Evolutionary conservation across 2,329 filamentous ascomycete species (phyloP).

Genomic region (Cordyceps cateniannulata): DNA sequence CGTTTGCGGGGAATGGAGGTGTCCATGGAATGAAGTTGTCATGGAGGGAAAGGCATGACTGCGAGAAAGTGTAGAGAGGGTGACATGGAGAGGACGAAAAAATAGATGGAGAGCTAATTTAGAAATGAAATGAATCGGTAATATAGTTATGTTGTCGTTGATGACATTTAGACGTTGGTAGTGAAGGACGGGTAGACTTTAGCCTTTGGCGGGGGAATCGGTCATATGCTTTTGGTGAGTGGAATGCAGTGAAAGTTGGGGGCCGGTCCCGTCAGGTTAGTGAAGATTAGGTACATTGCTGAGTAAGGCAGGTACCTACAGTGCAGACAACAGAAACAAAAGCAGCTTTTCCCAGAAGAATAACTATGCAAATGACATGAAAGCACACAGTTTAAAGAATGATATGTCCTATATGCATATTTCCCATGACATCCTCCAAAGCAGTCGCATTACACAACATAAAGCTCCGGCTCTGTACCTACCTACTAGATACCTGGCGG

Average conservation of each 20-base stretch:
- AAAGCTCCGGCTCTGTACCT: background rate
- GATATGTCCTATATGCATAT: too few relatives aligned
- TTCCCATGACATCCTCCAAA: too few relatives aligned
- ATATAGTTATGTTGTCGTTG: too few relatives aligned
- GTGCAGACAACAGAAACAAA: background rate
- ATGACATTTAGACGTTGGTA: too few relatives aligned
- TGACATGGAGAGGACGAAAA: background rate
- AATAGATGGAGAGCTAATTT: background rate
- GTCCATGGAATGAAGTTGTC: slow-evolving; percentile 17
- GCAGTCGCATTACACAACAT: background rate
- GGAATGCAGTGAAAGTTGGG: background rate
- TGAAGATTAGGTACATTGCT: background rate
- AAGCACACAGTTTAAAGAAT: too few relatives aligned
- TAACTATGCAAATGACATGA: too few relatives aligned
- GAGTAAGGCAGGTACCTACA: background rate
- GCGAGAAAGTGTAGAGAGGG: background rate
- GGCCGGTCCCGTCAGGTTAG: too few relatives aligned
- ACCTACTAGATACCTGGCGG: background rate
- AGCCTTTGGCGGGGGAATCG: too few relatives aligned
- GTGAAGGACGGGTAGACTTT: too few relatives aligned
- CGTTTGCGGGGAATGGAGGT: slow-evolving; percentile 21
- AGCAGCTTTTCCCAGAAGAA: background rate
- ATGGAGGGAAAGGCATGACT: background rate
- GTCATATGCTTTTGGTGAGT: background rate
- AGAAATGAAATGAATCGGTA: background rate